Evolutionary conservation across 2,329 filamentous ascomycete species (phyloP).

Genomic region (Fonsecaea erecta): DNA sequence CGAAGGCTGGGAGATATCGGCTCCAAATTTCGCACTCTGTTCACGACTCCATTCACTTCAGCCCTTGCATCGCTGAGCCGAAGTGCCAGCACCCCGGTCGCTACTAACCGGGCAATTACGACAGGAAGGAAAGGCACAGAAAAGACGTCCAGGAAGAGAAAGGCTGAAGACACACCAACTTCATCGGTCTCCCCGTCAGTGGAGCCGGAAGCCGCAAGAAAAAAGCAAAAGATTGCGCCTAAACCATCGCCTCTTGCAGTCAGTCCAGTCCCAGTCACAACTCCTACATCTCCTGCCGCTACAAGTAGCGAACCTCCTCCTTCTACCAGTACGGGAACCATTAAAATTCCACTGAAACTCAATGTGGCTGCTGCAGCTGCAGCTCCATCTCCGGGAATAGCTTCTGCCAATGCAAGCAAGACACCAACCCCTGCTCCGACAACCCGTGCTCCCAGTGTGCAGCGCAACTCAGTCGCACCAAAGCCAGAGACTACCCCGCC

Average conservation of each 20-base stretch:
- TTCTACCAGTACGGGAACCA: constrained; percentile 29
- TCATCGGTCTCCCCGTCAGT: constrained; percentile 37
- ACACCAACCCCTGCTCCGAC: constrained; percentile 32
- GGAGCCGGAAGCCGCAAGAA: constrained; percentile 40
- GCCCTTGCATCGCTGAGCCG: constrained; percentile 38
- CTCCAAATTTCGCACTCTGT: constrained; percentile 46
- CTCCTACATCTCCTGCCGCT: constrained; percentile 47
- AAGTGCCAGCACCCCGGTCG: constrained; percentile 36
- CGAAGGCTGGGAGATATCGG: constrained; percentile 46
- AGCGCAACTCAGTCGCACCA: constrained; percentile 33
- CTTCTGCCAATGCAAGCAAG: constrained; percentile 9
- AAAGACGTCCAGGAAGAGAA: constrained; percentile 56
- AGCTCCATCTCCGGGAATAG: constrained; percentile 4
- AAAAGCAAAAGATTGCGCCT: constrained; percentile 46
- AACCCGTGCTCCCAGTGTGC: constrained; percentile 31
- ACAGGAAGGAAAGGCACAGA: constrained; percentile 38
- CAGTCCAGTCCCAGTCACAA: constrained; percentile 50
- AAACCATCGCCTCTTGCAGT: constrained; percentile 40
- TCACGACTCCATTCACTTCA: constrained; percentile 38
- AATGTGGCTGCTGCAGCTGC: constrained; percentile 29
- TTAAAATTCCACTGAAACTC: constrained; percentile 38
- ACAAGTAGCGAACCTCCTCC: constrained; percentile 34
- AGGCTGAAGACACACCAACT: constrained; percentile 55
- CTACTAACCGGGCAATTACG: constrained; percentile 26
- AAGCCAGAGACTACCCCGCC: constrained; percentile 38